Evolutionary conservation across 345 rosid species (phyloP), one percentile per base, ranked within the genome.

Genomic region (Melastoma malabathricum): DNA sequence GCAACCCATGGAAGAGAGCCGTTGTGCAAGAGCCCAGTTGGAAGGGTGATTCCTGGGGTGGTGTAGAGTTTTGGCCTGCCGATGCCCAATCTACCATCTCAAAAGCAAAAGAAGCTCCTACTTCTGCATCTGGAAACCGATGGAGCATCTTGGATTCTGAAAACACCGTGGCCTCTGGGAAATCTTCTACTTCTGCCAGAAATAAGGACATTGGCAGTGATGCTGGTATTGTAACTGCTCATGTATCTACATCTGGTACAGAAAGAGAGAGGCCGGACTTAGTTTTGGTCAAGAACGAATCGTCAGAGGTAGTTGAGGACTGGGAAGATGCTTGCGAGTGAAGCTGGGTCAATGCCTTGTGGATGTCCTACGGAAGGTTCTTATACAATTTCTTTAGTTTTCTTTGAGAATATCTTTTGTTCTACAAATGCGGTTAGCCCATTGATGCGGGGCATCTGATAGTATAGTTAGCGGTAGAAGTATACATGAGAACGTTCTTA

Each of bases 251-350:
- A 2, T 31, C 38, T 31, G 38, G 4, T 31, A 2, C 7, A 31
- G 38, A 31, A 2, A 2, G 38, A 31, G 38, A 31, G 38, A 31
- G 38, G 10, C 38, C 3, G 2, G 38, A 31, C 1, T 5, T 31
- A 31, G 38, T 9, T 31, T 9, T 31, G 38, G 58, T 65, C 39
- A 51, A 45, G 49, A 39, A 55, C 5, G 50, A 63, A 19, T 72
- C 60, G 52, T 72, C 52, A 0, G 80, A 77, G 27, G 94, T 84
- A 51, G 86, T 66, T 31, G 94, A 90, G 59, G 89, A 86, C 57
- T 86, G 96, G 98, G 96, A 86, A 67, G 75, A 86, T 56, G 92
- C 83, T 57, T 90, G 68, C 50, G 88, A 85, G 18, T 74, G 68
- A 72, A 64, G 38, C 31, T 27, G 3, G 31, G 31, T 27, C 6